A percentile compares a stretch with the other conserved stretches of the same genome.
Conservation (phyloP, 192 early-diverging fungal species). For the Spinellus fusiger region DNA sequence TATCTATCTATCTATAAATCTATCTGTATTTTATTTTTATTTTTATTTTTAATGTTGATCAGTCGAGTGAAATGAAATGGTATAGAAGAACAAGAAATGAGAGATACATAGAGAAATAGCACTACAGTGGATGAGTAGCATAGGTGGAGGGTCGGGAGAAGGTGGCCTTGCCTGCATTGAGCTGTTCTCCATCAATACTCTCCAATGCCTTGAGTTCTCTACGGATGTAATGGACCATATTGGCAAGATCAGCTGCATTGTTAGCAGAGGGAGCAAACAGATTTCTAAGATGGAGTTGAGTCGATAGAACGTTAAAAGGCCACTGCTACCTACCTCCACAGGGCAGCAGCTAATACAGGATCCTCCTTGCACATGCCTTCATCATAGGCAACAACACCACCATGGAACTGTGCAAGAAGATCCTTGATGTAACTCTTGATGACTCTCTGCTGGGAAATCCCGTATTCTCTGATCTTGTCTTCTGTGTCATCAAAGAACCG, state of each 20-base stretch:
- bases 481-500: slow-evolving; percentile 87
- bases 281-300: slow-evolving; percentile 16
- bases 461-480: slow-evolving; percentile 72
- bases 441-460: slow-evolving; percentile 70
- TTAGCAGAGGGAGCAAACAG: slow-evolving; percentile 28
- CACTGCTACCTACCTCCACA: slow-evolving; percentile 63
- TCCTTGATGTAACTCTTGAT: slow-evolving; percentile 73
- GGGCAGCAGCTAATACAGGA: slow-evolving; percentile 80
- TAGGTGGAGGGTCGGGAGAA: slow-evolving; percentile 32
- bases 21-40: no score
- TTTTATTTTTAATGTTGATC: no score
- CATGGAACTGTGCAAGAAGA: slow-evolving; percentile 79
- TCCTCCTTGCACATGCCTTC: slow-evolving; percentile 85
- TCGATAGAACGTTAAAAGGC: background rate
- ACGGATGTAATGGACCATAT: slow-evolving; percentile 32
- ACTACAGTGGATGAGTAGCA: no score
- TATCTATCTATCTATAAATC: no score
- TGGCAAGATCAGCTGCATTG: slow-evolving; percentile 31
- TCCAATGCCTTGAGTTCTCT: slow-evolving; percentile 32
- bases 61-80: no score
- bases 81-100: no score
- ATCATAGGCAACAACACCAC: slow-evolving; percentile 85
- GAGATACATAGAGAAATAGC: no score
- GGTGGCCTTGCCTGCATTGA: slow-evolving; percentile 20
- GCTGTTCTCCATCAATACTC: slow-evolving; percentile 24